Conservation (phyloP, 768 basidiomycete species). For the Phlebiopsis flavidoalba region DNA sequence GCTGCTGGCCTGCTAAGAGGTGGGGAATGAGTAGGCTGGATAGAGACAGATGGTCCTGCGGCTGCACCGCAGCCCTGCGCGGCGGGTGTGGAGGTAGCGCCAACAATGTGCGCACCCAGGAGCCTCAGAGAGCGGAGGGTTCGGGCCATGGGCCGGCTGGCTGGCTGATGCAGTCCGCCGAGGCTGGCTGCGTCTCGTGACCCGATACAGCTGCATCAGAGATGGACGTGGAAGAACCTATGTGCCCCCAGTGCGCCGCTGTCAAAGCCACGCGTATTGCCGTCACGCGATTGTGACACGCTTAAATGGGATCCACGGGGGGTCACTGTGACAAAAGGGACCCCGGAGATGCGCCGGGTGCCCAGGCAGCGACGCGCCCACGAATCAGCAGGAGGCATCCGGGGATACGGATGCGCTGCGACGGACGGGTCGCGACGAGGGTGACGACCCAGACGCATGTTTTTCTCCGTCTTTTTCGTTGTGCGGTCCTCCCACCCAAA, state of each 20-base stretch:
- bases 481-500: background rate
- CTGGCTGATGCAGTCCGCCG: background rate
- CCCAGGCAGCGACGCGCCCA: background rate
- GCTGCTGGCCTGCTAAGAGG: background rate
- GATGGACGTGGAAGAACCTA: too few species aligned
- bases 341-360: slow-evolving; percentile 5
- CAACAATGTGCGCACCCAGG: background rate
- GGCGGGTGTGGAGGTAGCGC: too few species aligned
- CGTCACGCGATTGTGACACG: background rate
- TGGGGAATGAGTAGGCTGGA: background rate
- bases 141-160: too few species aligned
- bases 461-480: background rate
- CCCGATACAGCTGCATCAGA: slow-evolving; percentile 12
- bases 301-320: slow-evolving; percentile 1
- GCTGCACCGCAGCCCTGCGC: background rate
- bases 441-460: too few species aligned
- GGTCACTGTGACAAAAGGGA: background rate
- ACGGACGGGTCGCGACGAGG: background rate
- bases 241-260: too few species aligned
- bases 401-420: background rate
- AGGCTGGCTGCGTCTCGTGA: slow-evolving; percentile 1
- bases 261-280: background rate
- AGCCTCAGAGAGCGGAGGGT: background rate
- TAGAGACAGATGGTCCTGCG: too few species aligned
- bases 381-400: background rate